Evolutionary conservation across 805 yeast species (phyloP), one percentile per base, ranked within the genome.

Genomic region (Nadsonia fulvescens): DNA sequence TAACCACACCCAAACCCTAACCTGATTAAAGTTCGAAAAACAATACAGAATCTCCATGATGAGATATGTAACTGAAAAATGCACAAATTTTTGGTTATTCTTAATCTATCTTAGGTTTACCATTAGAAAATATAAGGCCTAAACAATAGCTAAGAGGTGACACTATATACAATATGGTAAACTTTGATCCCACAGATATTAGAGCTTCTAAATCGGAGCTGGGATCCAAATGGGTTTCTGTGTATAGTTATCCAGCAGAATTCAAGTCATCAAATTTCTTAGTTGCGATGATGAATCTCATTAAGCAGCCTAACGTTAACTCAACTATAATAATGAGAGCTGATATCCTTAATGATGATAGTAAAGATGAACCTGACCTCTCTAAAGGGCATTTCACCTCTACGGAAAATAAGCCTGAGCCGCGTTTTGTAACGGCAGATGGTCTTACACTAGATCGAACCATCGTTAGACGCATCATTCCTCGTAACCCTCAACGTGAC

Each of bases 261-360:
- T 72, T 71, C 37, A 51, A 51, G 8, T 41, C 56, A 8, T 47
- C 46, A 4, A 78, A 81, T 49, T 81, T 71, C 42, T 70, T 67
- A 30, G 52, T 53, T 3, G 93, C 93, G 5, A 74, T 81, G 83
- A 49, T 64, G 22, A 77, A 79, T 46, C 58, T 81, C 33, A 75
- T 81, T 28, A 59, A 63, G 32, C 79, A 78, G 36, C 94, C 94
- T 10, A 77, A 82, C 44, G 76, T 81, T 50, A 86, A 83, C 51
- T 83, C 95, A 7, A 76, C 94, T 0, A 89, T 81, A 18, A 75
- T 83, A 17, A 55, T 86, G 49, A 56, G 96, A 37, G 92, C 95
- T 0, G 95, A 86, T 49, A 67, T 82, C 13, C 37, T 53, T 12
- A 22, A 30, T 13, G 53, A 27, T 7, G 10, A 15, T 10, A 12